Percentiles rank a stretch among this genome's conserved stretches.
Conservation (phyloP, 192 early-diverging fungal genomes). For the Backusella liffmaniae region DNA sequence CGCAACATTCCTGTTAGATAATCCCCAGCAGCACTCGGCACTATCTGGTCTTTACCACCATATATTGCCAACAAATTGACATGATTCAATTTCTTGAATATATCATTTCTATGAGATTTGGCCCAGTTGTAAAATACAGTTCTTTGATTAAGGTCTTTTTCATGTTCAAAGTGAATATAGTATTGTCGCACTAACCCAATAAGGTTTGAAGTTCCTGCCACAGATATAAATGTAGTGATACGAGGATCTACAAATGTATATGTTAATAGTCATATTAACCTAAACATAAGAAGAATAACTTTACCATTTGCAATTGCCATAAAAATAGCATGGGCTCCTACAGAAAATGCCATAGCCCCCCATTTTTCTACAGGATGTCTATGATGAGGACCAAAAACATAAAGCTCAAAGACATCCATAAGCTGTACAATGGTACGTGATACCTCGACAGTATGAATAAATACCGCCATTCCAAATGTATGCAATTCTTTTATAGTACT, state of each 20-base stretch:
- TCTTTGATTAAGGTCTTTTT: not conserved
- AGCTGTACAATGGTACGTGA: not conserved
- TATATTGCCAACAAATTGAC: not conserved
- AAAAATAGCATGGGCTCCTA: not conserved
- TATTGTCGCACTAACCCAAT: not conserved
- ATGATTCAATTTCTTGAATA: not conserved
- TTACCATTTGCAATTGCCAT: not conserved
- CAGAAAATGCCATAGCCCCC: not conserved
- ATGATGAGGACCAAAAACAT: not conserved
- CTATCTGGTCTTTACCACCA: not conserved
- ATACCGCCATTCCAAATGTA: not conserved
- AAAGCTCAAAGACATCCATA: not conserved
- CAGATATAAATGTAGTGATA: not conserved
- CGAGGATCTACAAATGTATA: not conserved
- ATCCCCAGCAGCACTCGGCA: not conserved
- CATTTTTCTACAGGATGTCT: not conserved
- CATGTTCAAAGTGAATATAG: accelerated
- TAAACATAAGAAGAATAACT: not conserved
- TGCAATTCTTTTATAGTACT: not conserved
- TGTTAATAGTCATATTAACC: not conserved
- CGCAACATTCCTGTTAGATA: not conserved
- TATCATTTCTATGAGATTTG: not conserved
- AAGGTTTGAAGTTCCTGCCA: not conserved
- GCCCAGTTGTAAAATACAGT: not conserved
- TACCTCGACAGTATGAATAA: not conserved